Evolutionary conservation across 352 stramenopile genomes (phyloP).

Genomic region (Lagenidium sp.): DNA sequence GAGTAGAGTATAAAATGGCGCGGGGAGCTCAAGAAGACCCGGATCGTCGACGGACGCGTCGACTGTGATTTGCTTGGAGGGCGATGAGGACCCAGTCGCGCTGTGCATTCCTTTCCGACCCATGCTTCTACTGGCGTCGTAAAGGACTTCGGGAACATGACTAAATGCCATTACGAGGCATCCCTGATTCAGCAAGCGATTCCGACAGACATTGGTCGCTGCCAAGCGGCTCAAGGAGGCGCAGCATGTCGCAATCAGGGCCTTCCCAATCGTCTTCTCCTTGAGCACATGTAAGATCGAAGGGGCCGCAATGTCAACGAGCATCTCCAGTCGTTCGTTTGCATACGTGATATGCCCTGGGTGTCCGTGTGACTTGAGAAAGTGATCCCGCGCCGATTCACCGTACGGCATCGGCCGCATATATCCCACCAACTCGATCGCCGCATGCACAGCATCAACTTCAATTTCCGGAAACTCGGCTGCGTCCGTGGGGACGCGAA

Average conservation of each 20-base stretch:
- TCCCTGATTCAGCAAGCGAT: conserved; percentile 36
- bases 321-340: conserved; percentile 27
- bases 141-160: conserved; percentile 43
- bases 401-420: conserved; percentile 54
- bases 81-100: background rate
- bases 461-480: conserved; percentile 36
- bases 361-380: conserved; percentile 24
- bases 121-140: no score
- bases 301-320: conserved; percentile 41
- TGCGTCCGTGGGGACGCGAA: conserved; percentile 34
- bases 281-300: conserved; percentile 47
- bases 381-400: conserved; percentile 25
- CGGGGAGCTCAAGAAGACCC: conserved; percentile 38
- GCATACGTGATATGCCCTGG: conserved; percentile 32
- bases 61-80: conserved; percentile 5
- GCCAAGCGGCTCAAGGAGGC: conserved; percentile 46
- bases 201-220: conserved; percentile 39
- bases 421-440: conserved; percentile 51
- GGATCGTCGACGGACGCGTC: conserved; percentile 30
- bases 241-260: conserved; percentile 46
- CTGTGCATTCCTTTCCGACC: conserved; percentile 1
- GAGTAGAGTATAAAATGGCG: conserved; percentile 55
- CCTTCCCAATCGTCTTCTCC: conserved; percentile 21
- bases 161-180: conserved; percentile 43
- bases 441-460: conserved; percentile 25